Base-by-base conservation (phyloP, 164 flowering plant genomes). In the Vitis amurensis region DNA sequence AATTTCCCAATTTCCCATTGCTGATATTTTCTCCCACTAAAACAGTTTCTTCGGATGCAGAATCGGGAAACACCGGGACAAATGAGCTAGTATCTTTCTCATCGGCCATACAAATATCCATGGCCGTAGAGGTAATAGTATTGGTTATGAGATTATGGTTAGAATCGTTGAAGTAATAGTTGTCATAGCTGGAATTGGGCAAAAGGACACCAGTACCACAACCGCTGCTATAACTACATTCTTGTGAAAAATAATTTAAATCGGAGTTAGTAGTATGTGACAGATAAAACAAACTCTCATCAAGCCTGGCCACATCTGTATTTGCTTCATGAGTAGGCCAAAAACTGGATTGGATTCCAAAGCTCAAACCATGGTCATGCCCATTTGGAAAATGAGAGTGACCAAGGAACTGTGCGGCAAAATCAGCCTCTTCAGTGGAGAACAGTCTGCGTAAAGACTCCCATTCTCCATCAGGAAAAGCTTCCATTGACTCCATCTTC, bases 401-500 rank as follows among this genome's bases (percentile, higher is more conserved):
- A 16, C 59, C 68, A 12, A 66, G 55, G 44, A 74, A 71, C 23
- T 80, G 69, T 37, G 67, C 15, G 11, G 65, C 23, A 67, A 68
- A 70, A 64, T 80, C 74, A 11, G 69, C 51, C 19, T 83, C 85
- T 37, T 81, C 84, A 29, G 50, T 16, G 29, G 82, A 65, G 61
- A 86, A 79, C 74, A 84, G 68, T 62, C 68, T 78, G 77, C 74
- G 62, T 55, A 81, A 64, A 7, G 78, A 76, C 5, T 79, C 84
- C 84, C 86, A 86, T 67, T 86, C 89, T 47, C 75, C 79, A 52
- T 78, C 81, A 49, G 73, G 74, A 65, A 81, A 77, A 37, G 73
- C 82, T 72, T 80, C 87, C n/a, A 72, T 15, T 57, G 77, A n/a
- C 77, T 89, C 91, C 94, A 88, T 88, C 23, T 72, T 59, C n/a